phyloP scores from a whole-genome alignment of 148 eudicot genomes.

The Spergularia marina region DNA sequence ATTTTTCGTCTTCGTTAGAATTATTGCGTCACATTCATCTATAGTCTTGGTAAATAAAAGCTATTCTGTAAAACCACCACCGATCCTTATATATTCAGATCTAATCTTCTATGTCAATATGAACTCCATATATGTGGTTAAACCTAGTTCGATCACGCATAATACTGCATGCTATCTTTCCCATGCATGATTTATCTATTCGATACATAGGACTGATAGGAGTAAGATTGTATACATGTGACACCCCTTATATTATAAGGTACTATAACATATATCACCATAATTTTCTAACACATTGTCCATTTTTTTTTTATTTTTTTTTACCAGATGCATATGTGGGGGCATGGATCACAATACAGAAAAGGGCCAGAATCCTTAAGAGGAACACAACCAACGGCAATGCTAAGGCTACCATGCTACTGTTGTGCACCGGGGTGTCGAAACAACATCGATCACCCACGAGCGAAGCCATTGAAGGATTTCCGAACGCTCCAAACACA shows the following conservation, averaged over 20 bases:
- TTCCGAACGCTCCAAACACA: conserved; percentile 81
- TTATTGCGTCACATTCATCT: too few species aligned
- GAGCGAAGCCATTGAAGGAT: conserved; percentile 75
- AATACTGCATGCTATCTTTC: neutral
- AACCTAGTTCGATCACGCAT: too few species aligned
- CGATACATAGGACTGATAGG: too few species aligned
- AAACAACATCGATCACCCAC: conserved; percentile 80
- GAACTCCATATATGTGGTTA: too few species aligned
- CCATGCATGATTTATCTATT: neutral
- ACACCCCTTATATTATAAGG: too few species aligned
- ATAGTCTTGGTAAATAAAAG: too few species aligned
- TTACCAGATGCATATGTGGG: conserved; percentile 86
- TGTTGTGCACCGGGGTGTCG: conserved; percentile 73
- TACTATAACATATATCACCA: neutral
- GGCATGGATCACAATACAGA: conserved; percentile 82
- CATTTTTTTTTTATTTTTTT: neutral
- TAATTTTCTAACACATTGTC: neutral
- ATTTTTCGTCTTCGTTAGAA: too few species aligned
- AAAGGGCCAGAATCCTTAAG: conserved; percentile 73
- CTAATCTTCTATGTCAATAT: neutral
- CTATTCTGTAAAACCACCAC: too few species aligned
- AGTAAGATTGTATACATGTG: too few species aligned
- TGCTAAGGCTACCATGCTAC: conserved; percentile 80
- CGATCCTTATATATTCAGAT: neutral
- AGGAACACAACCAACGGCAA: conserved; percentile 80